Conservation (phyloP, 495 filamentous ascomycete genomes). For the Aspergillus bertholletiae region DNA sequence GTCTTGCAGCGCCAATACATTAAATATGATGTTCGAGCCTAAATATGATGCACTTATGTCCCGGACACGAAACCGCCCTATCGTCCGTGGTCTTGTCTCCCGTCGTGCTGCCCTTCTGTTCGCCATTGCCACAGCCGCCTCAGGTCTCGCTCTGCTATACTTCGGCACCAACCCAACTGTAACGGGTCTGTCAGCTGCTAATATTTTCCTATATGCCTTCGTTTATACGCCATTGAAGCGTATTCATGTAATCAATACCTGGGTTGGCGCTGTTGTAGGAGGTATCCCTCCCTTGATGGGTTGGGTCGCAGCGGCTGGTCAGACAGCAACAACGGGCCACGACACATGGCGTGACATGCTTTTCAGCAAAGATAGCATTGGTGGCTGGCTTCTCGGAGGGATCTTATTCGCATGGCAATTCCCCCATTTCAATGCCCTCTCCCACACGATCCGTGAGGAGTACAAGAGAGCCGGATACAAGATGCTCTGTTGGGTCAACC, state of each 20-base stretch:
- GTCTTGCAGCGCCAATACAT: slow-evolving; percentile 81
- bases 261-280: slow-evolving; percentile 90
- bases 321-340: slow-evolving; percentile 69
- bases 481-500: slow-evolving; percentile 91
- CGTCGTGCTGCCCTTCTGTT: slow-evolving; percentile 75
- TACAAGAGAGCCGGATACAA: slow-evolving; percentile 83
- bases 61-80: slow-evolving; percentile 81
- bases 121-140: slow-evolving; percentile 62
- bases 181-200: slow-evolving; percentile 76
- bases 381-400: slow-evolving; percentile 84
- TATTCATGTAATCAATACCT: slow-evolving; percentile 84
- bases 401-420: slow-evolving; percentile 96
- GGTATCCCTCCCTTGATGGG: slow-evolving; percentile 96
- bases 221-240: slow-evolving; percentile 92
- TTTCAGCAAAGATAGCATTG: slow-evolving; percentile 62
- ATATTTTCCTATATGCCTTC: slow-evolving; percentile 86
- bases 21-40: slow-evolving; percentile 97
- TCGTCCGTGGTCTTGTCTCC: slow-evolving; percentile 79
- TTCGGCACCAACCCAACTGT: slow-evolving; percentile 92
- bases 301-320: slow-evolving; percentile 90
- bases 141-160: slow-evolving; percentile 70
- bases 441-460: slow-evolving; percentile 82
- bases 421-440: slow-evolving; percentile 93
- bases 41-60: slow-evolving; percentile 88
- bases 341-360: slow-evolving; percentile 77